phyloP scores from a whole-genome alignment of 139 green algal species.

The Auxenochlorella pyrenoidosa region DNA sequence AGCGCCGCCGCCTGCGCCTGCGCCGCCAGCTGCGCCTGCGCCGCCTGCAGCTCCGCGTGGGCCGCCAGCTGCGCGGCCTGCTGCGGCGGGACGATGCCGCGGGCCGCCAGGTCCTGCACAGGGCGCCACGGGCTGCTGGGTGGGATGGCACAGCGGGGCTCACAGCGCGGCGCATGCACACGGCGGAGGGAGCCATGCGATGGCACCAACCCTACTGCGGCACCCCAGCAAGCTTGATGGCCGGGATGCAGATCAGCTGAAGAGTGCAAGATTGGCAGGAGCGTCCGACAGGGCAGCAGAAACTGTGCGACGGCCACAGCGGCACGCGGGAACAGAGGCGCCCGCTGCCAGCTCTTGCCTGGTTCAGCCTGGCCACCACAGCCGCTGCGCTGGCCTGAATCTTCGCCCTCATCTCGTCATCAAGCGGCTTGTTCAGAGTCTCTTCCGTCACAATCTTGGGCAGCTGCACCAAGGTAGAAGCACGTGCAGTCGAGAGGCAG shows the following conservation, averaged over 20 bases:
- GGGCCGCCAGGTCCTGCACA: not conserved
- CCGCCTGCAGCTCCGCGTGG: not conserved
- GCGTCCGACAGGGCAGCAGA: too few species aligned
- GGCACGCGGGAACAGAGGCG: too few species aligned
- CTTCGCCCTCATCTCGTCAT: not conserved
- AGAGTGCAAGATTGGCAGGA: too few species aligned
- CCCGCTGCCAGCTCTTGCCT: not conserved
- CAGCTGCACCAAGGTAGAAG: not conserved
- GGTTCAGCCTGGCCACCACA: constrained; percentile 12
- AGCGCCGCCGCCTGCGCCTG: too few species aligned
- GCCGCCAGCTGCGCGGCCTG: not conserved
- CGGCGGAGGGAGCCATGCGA: too few species aligned
- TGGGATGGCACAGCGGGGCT: too few species aligned
- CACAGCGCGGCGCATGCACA: too few species aligned
- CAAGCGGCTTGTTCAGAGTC: not conserved
- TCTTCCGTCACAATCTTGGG: not conserved
- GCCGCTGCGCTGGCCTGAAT: constrained; percentile 24
- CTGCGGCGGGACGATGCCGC: not conserved
- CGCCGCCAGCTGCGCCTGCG: constrained; percentile 7
- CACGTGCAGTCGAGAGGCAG: not conserved
- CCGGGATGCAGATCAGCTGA: too few species aligned
- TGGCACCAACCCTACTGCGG: too few species aligned
- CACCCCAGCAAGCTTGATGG: too few species aligned
- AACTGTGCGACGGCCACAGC: too few species aligned
- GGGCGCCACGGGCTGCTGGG: too few species aligned